Conservation (phyloP, 2,329 filamentous ascomycete genomes). For the Fusarium citri region DNA sequence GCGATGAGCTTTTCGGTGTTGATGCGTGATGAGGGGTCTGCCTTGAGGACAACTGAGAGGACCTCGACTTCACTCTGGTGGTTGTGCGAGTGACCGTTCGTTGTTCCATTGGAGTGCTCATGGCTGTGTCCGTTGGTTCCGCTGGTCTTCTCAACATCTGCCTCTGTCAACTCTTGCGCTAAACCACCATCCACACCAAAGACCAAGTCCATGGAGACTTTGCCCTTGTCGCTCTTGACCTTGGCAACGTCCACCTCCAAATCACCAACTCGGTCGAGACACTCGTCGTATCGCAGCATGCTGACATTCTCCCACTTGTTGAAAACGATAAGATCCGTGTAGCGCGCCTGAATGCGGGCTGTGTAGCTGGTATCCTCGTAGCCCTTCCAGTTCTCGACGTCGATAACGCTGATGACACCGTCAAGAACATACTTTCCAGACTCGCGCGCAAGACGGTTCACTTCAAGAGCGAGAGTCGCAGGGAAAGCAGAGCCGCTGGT, state of each 20-base stretch:
- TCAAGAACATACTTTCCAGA: conserved; percentile 79
- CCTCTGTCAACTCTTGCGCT: conserved; percentile 65
- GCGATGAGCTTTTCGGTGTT: conserved; percentile 72
- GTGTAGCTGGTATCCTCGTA: conserved; percentile 94
- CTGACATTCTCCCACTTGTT: conserved; percentile 90
- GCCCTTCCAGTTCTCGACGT: conserved; percentile 94
- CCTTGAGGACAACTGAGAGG: conserved; percentile 78
- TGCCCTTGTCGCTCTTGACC: conserved; percentile 86
- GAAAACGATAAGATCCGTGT: conserved; percentile 90
- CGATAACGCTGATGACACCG: conserved; percentile 88
- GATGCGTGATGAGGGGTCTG: conserved; percentile 54
- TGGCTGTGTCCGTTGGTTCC: conserved; percentile 53
- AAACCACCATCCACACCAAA: conserved; percentile 90
- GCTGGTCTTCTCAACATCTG: conserved; percentile 47
- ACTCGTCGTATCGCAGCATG: conserved; percentile 80
- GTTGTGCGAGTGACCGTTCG: conserved; percentile 57
- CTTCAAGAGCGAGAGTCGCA: conserved; percentile 89
- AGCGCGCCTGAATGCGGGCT: conserved; percentile 86
- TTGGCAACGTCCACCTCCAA: conserved; percentile 83
- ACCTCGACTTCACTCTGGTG: conserved; percentile 94
- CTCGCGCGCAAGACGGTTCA: conserved; percentile 81
- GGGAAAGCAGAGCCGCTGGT: conserved; percentile 90
- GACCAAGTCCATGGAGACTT: conserved; percentile 81
- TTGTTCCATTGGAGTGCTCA: conserved; percentile 50
- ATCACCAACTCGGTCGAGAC: conserved; percentile 82